A percentile compares a stretch with the other conserved stretches of the same genome.
These are phyloP conservation scores for Globisporangium lucens DNA, from an alignment of 352 stramenopile species.

Conservation along the genomic window DNA sequence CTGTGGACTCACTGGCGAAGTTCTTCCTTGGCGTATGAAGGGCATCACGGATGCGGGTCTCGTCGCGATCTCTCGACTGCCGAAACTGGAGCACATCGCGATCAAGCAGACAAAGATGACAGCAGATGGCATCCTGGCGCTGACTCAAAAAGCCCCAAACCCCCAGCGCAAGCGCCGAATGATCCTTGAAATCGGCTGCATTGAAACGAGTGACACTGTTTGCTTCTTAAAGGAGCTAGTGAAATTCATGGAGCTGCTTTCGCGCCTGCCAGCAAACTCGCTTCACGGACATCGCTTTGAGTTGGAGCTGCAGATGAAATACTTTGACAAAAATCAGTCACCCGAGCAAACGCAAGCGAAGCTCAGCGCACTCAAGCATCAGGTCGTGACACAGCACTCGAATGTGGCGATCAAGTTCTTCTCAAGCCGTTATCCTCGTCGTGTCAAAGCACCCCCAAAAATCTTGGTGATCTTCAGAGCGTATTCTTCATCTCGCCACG, in stretches of 20 bases:
- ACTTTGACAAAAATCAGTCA: not conserved
- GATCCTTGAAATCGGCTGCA: not conserved
- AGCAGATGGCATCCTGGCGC: not conserved
- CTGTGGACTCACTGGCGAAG: not conserved
- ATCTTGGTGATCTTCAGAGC: not conserved
- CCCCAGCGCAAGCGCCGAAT: not conserved
- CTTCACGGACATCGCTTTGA: not conserved
- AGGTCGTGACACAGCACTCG: not conserved
- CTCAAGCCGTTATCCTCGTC: too few species aligned
- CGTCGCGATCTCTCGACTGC: not conserved
- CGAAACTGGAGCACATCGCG: not conserved
- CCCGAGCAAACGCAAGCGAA: not conserved
- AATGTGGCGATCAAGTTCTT: not conserved
- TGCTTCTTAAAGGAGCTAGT: not conserved
- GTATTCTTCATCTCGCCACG: not conserved
- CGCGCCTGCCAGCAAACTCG: not conserved
- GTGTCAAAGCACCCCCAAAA: not conserved
- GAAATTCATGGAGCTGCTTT: not conserved
- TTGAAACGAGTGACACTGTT: not conserved
- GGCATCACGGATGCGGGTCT: not conserved
- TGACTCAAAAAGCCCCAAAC: not conserved
- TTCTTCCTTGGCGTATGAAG: not conserved
- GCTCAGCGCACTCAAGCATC: not conserved
- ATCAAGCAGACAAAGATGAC: not conserved
- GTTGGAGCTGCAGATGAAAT: not conserved